These are phyloP conservation scores for Hyaloscypha variabilis DNA, from an alignment of 495 filamentous ascomycete genomes.

Conservation along the genomic window DNA sequence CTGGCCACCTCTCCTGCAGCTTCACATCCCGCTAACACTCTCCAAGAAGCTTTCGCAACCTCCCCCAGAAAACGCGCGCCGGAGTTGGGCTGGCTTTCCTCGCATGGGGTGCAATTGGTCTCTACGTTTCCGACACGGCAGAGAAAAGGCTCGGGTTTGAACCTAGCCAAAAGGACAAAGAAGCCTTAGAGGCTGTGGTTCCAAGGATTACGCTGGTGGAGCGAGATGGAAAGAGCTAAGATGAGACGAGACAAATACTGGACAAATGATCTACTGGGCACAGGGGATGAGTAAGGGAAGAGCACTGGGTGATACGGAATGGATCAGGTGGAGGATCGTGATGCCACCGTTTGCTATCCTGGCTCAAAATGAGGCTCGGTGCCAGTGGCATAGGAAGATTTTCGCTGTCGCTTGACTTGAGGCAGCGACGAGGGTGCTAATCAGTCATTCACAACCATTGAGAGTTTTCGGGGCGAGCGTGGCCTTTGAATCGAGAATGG, in stretches of 20 bases:
- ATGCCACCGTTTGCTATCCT: no score
- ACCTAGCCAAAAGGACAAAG: slow-evolving; percentile 62
- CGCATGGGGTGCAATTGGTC: slow-evolving; percentile 62
- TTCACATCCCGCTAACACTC: slow-evolving; percentile 1
- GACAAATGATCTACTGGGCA: background rate
- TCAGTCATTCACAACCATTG: no score
- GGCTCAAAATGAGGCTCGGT: no score
- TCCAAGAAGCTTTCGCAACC: slow-evolving; percentile 59
- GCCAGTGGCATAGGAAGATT: background rate
- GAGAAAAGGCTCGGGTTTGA: slow-evolving; percentile 65
- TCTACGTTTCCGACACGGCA: slow-evolving; percentile 59
- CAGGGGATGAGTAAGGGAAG: background rate
- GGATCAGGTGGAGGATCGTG: no score
- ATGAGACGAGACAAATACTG: background rate
- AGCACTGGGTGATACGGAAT: no score
- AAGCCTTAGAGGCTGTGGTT: slow-evolving; percentile 53
- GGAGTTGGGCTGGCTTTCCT: slow-evolving; percentile 67
- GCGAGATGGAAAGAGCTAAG: slow-evolving; percentile 22
- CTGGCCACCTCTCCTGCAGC: background rate
- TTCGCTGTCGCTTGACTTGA: no score
- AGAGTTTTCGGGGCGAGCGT: no score
- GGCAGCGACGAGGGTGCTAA: no score
- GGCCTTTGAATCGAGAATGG: no score
- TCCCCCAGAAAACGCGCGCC: slow-evolving; percentile 62
- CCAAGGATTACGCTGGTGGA: slow-evolving; percentile 53